Percentiles rank a stretch among this genome's conserved stretches.
Evolutionary conservation across 495 filamentous ascomycete species (phyloP).

Genomic region (Hypoxylon cercidicola): DNA sequence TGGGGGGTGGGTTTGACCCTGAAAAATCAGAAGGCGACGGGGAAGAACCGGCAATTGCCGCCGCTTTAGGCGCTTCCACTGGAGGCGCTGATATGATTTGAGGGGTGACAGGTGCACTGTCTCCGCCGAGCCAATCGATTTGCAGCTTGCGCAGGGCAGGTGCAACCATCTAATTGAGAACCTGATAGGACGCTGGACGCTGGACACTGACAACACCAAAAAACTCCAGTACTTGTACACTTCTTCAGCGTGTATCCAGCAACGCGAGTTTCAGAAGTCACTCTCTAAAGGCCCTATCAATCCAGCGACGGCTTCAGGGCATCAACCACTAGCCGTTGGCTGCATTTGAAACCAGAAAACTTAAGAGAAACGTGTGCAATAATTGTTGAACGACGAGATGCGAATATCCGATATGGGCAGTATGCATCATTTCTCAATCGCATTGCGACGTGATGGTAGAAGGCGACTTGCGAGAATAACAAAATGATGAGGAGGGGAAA

Average conservation of each 20-base stretch:
- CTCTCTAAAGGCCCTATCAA: slow-evolving; percentile 33
- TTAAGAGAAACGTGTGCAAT: slow-evolving; percentile 7
- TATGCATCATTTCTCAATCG: slow-evolving; percentile 4
- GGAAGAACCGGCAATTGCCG: slow-evolving; percentile 45
- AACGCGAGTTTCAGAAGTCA: slow-evolving; percentile 31
- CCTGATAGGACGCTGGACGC: slow-evolving; percentile 11
- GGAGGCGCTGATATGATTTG: slow-evolving; percentile 42
- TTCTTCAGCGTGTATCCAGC: slow-evolving; percentile 25
- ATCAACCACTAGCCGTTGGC: not conserved
- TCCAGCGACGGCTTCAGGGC: slow-evolving; percentile 11
- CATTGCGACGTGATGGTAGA: slow-evolving; percentile 14
- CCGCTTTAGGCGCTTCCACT: slow-evolving; percentile 41
- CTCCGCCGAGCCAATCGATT: slow-evolving; percentile 43
- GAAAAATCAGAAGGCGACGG: slow-evolving; percentile 39
- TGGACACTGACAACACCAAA: slow-evolving; percentile 39
- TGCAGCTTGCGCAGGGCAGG: slow-evolving; percentile 32
- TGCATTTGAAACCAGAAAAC: slow-evolving; percentile 18
- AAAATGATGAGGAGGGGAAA: slow-evolving; percentile 28
- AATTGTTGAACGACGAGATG: slow-evolving; percentile 2
- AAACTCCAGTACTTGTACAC: slow-evolving; percentile 30
- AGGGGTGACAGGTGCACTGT: slow-evolving; percentile 32
- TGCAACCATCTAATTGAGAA: slow-evolving; percentile 43
- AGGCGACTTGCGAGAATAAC: slow-evolving; percentile 30
- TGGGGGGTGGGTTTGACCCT: slow-evolving; percentile 50
- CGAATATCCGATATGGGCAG: not conserved